Evolutionary conservation across 192 early-diverging fungal genomes (phyloP).

Genomic region (Diversispora epigaea): DNA sequence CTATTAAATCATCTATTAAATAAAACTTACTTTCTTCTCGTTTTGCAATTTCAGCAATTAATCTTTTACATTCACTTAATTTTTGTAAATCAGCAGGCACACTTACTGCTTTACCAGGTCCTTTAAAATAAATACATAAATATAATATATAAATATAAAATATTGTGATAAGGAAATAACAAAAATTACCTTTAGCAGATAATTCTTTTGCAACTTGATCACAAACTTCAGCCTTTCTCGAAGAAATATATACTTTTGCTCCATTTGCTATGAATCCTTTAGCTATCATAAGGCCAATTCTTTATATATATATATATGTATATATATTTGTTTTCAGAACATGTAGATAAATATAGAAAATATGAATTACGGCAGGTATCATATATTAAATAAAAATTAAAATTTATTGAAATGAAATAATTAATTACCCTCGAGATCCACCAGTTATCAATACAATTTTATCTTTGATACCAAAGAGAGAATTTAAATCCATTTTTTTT

Average conservation of each 20-base stretch:
- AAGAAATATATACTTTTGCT: constrained; percentile 88
- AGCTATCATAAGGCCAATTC: constrained; percentile 58
- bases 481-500: constrained; percentile 27
- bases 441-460: constrained; percentile 85
- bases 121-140: constrained; percentile 32
- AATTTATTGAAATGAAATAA: too few species aligned
- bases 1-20: too few species aligned
- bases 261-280: constrained; percentile 82
- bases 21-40: constrained; percentile 39
- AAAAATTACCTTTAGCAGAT: neutral
- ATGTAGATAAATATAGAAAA: too few species aligned
- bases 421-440: constrained; percentile 42
- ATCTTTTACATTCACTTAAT: constrained; percentile 38
- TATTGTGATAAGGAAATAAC: too few species aligned
- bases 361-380: too few species aligned
- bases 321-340: too few species aligned
- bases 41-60: constrained; percentile 43
- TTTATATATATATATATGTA: too few species aligned
- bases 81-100: constrained; percentile 67
- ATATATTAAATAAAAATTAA: too few species aligned
- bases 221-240: constrained; percentile 43
- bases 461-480: constrained; percentile 65
- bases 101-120: constrained; percentile 67
- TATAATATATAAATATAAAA: neutral
- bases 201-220: constrained; percentile 25